These are phyloP conservation scores for Candida sp. DNA, from an alignment of 1,139 yeast species.

Conservation along the genomic window DNA sequence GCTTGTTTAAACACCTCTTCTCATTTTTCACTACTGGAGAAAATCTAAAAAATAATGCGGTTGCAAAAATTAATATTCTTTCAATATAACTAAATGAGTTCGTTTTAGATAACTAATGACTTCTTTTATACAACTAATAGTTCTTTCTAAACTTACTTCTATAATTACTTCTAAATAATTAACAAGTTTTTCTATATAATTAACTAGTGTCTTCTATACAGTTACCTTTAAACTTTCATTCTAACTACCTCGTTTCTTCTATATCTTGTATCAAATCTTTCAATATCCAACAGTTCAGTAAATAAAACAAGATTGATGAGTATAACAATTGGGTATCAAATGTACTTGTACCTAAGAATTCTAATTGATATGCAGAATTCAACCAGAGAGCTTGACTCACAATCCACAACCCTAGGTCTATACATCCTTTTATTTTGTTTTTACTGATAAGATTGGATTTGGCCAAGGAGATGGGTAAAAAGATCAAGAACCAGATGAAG, in stretches of 20 bases:
- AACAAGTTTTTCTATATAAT: background rate
- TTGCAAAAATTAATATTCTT: constrained; percentile 1
- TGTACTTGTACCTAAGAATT: constrained; percentile 69
- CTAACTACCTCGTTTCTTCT: background rate
- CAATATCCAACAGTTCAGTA: constrained; percentile 63
- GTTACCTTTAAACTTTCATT: too few species aligned
- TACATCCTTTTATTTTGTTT: constrained; percentile 27
- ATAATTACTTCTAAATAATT: too few species aligned
- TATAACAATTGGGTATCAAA: constrained; percentile 62
- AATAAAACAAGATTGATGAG: constrained; percentile 64
- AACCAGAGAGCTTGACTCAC: constrained; percentile 77
- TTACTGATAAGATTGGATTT: constrained; percentile 31
- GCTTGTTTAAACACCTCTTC: too few species aligned
- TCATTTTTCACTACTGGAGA: background rate
- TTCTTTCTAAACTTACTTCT: too few species aligned
- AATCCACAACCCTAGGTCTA: constrained; percentile 58
- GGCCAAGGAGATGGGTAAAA: constrained; percentile 69
- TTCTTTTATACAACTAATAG: too few species aligned
- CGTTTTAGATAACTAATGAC: too few species aligned
- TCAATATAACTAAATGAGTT: too few species aligned
- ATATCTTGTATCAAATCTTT: constrained; percentile 46
- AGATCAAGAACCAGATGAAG: constrained; percentile 88
- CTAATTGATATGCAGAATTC: constrained; percentile 71
- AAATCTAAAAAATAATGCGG: background rate
- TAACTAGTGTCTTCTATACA: too few species aligned